Base-by-base conservation (phyloP, 1,139 yeast genomes). In the Groenewaldozyma sp. region DNA sequence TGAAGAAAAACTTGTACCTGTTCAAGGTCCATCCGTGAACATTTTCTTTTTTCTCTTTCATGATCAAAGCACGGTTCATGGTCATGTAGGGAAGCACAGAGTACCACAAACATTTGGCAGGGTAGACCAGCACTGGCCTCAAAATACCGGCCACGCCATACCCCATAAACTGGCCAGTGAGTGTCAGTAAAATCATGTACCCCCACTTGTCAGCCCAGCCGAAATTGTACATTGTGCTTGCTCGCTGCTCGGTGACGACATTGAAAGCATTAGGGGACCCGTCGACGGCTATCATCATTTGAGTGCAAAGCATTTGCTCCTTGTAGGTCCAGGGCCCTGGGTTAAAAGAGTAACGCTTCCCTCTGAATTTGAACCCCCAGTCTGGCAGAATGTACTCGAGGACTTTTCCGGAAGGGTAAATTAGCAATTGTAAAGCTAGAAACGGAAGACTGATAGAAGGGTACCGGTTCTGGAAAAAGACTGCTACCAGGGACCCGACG, bases 311-410 rank as follows among this genome's bases (percentile, higher is more conserved):
- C 77, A 76, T 74, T 63, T 79, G 84, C 53, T 81, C 88, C 56
- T 81, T 81, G 51, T 63, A 68, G 24, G 70, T 64, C 82, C 84
- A 81, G 4, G 77, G 76, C 6, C 79, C 79, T 1, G 78, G 77
- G 56, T 78, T 68, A 49, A 74, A 50, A 38, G 71, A 56, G 49
- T 57, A 42, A 41, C 62, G 60, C 41, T 47, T 54, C 28, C 67
- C 71, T 47, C 59, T 60, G 46, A 55, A 57, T 28, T 52, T 65
- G 52, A 73, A 55, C 11, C 67, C 69, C 65, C 67, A 62, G 38
- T 68, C 66, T 6, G 83, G 83, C n/a, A 77, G 44, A 29, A 59
- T 38, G 14, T 44, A 21, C 58, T 49, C 10, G 45, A 48, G 3
- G 68, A 67, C 43, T 67, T 73, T 48, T 68, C 76, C 44, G 44